A percentile compares a stretch with the other conserved stretches of the same genome.
Conservation (phyloP, 169 alveolate species). For the Babesia caballi region DNA sequence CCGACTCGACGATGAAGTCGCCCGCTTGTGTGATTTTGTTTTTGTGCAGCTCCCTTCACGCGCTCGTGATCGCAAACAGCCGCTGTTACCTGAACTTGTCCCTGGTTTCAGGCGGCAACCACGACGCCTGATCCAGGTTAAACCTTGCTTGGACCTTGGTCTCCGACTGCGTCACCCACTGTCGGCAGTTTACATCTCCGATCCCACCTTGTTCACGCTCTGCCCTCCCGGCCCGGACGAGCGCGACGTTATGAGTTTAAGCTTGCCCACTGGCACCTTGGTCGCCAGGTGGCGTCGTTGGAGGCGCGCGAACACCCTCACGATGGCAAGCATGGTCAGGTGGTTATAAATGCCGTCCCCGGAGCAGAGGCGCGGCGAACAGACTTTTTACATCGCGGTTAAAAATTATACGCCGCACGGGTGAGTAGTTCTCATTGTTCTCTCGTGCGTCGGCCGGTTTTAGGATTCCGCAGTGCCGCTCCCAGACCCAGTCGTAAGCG, state of each 20-base stretch:
- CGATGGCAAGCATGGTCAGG: too few species aligned
- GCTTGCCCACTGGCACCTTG: conserved; percentile 42
- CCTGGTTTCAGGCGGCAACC: conserved; percentile 66
- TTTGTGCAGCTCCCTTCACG: conserved; percentile 27
- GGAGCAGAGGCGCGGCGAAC: too few species aligned
- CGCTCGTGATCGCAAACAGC: neutral
- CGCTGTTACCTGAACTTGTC: conserved; percentile 70
- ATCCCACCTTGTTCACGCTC: conserved; percentile 73
- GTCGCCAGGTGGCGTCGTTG: neutral
- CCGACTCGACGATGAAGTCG: conserved; percentile 55
- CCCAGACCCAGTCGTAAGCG: too few species aligned
- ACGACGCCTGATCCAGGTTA: conserved; percentile 66
- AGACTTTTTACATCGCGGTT: too few species aligned
- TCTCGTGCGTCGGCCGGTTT: too few species aligned
- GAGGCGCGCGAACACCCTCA: neutral
- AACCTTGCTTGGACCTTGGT: conserved; percentile 76
- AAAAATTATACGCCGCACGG: too few species aligned
- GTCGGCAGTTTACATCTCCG: neutral
- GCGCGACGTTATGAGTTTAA: conserved; percentile 44
- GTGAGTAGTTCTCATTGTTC: too few species aligned
- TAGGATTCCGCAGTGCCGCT: too few species aligned
- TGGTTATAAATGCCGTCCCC: too few species aligned
- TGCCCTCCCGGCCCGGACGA: conserved; percentile 83
- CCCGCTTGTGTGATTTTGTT: conserved; percentile 54
- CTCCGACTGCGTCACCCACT: conserved; percentile 62